Base-by-base conservation (phyloP, 1,284 basidiomycete genomes). In the Malassezia brasiliensis region DNA sequence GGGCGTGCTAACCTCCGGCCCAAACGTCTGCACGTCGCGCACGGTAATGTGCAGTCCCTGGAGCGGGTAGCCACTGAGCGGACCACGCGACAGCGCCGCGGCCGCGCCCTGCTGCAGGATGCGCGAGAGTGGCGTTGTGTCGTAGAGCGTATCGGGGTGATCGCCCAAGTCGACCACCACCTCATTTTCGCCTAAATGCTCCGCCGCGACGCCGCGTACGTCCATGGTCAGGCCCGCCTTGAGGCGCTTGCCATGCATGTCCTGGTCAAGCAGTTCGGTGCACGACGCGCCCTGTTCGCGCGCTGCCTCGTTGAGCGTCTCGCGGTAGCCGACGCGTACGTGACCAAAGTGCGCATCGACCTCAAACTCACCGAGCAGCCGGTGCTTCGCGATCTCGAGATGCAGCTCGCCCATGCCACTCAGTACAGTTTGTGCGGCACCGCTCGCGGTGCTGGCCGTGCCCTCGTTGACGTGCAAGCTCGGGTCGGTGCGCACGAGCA, bases 401-500 rank as follows among this genome's bases (percentile, higher is more conserved):
- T 91, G 88, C 28, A 91, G 79, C 36, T 86, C 83, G 12, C 88
- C 88, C 52, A 90, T 81, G 4, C 88, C 88, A 63, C 88, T 86
- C 2, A 89, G 80, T 35, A 91, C 80, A 35, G 87, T 79, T 67
- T 91, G 88, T 0, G 87, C 87, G 59, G 90, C 87, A 1, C 60
- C 62, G 4, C 53, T 50, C 10, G 53, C 59, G 3, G 63, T 42
- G 12, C 46, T 30, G 1, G 61, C 19, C 0, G 17, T 50, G 32
- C 63, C 58, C 15, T 61, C 62, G 50, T 75, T 73, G 20, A 85
- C 78, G 5, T 86, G 83, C 30, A 90, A 81, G 1, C 86, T 88
- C 12, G 88, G 88, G 66, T 91, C 88, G 1, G 88, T 90, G 9
- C 88, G 84, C n/a, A 83, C 79, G 22, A 91, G 79, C 7, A 85